Evolutionary conservation across 2,329 filamentous ascomycete species (phyloP).

Genomic region (Monilinia aucupariae): DNA sequence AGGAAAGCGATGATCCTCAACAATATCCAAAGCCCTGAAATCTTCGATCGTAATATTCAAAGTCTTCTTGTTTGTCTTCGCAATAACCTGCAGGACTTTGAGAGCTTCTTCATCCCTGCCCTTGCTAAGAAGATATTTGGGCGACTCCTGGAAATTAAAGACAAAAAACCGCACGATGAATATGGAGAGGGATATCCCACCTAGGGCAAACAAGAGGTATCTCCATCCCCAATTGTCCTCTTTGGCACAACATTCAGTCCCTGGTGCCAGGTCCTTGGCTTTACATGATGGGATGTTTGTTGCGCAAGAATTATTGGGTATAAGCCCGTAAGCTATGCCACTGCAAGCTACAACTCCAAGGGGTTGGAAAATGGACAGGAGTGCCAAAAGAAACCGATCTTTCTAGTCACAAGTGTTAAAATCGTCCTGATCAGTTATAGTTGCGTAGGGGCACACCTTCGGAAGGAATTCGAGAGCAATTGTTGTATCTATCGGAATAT

Average conservation of each 20-base stretch:
- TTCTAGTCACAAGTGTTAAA: constrained; percentile 20
- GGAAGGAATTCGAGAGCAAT: constrained; percentile 31
- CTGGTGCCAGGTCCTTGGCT: constrained; percentile 23
- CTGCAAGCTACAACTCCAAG: constrained; percentile 27
- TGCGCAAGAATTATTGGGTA: constrained; percentile 25
- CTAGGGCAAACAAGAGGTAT: constrained; percentile 51
- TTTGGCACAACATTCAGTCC: constrained; percentile 29
- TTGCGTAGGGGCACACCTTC: constrained; percentile 17
- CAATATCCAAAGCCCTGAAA: not conserved
- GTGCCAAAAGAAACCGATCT: constrained; percentile 27
- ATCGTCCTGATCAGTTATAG: not conserved
- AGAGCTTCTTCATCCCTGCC: constrained; percentile 49
- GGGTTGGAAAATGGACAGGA: constrained; percentile 30
- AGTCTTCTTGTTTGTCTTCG: constrained; percentile 41
- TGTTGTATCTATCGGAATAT: constrained; percentile 32
- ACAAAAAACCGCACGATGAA: constrained; percentile 50
- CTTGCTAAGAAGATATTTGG: constrained; percentile 53
- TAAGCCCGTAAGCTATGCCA: constrained; percentile 27
- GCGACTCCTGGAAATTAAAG: constrained; percentile 53
- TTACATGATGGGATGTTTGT: constrained; percentile 18
- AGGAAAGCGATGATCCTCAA: not conserved
- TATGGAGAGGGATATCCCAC: constrained; percentile 49
- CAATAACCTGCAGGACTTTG: constrained; percentile 49
- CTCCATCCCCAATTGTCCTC: constrained; percentile 54
- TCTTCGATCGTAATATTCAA: constrained; percentile 15